Percentiles rank a stretch among this genome's conserved stretches.
These are phyloP conservation scores for Alternaria sp. DNA, from an alignment of 2,329 filamentous ascomycete genomes.

Conservation along the genomic window DNA sequence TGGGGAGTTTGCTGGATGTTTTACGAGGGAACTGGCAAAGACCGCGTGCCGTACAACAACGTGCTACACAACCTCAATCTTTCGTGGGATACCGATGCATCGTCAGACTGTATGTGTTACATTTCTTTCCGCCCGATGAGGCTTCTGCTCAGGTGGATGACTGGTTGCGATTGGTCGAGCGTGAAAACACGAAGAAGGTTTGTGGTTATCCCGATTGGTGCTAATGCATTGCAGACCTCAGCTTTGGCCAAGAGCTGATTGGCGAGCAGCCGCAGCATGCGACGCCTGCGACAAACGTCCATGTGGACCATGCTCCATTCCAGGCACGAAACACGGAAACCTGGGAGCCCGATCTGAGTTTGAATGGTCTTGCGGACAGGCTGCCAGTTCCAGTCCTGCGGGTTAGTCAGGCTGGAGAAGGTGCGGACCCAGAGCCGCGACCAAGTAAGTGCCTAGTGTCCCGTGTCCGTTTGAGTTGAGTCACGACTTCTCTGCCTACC, in stretches of 20 bases:
- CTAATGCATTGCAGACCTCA: slow-evolving; percentile 36
- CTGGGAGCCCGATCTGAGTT: slow-evolving; percentile 30
- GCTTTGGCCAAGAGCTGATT: slow-evolving; percentile 40
- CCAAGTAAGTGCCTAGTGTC: slow-evolving; percentile 27
- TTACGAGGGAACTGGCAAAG: slow-evolving; percentile 27
- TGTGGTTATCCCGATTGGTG: not conserved
- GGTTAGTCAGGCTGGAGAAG: slow-evolving; percentile 20
- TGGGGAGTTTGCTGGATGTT: slow-evolving; percentile 55
- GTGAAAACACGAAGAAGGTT: not conserved
- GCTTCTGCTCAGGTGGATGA: not conserved
- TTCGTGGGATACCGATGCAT: slow-evolving; percentile 34
- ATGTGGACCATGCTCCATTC: slow-evolving; percentile 30
- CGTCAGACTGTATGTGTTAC: slow-evolving; percentile 44
- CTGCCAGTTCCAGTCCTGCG: slow-evolving; percentile 28
- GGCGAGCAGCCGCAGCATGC: slow-evolving; percentile 34
- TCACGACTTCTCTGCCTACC: slow-evolving; percentile 25
- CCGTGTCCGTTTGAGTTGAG: slow-evolving; percentile 30
- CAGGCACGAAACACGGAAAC: slow-evolving; percentile 41
- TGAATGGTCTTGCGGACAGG: slow-evolving; percentile 13
- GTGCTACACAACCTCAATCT: slow-evolving; percentile 37
- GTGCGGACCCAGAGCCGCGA: slow-evolving; percentile 21
- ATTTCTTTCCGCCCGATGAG: slow-evolving; percentile 14
- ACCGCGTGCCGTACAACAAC: slow-evolving; percentile 28
- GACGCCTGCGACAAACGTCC: slow-evolving; percentile 27
- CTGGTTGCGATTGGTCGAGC: not conserved